A percentile compares a stretch with the other conserved stretches of the same genome.
phyloP scores from a whole-genome alignment of 2,329 filamentous ascomycete species.

The Catunica adiposa region DNA sequence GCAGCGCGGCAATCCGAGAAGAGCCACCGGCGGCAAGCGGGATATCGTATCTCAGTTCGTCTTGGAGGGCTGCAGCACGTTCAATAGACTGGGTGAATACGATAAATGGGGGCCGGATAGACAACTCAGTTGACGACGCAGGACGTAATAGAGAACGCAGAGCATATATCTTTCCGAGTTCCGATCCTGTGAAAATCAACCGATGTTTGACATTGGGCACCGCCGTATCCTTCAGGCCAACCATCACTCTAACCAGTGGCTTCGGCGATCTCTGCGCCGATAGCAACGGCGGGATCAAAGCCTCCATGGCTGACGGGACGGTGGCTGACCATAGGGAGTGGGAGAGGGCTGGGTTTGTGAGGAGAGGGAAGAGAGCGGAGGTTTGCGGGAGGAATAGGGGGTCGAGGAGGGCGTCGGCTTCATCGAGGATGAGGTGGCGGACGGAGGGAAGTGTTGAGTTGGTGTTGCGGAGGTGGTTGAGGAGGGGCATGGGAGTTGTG shows the following conservation, averaged over 20 bases:
- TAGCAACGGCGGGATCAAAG: conserved; percentile 54
- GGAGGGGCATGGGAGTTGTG: conserved; percentile 41
- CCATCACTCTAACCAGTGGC: conserved; percentile 65
- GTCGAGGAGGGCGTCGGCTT: conserved; percentile 88
- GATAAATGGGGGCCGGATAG: conserved; percentile 72
- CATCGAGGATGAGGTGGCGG: conserved; percentile 65
- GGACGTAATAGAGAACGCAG: conserved; percentile 80
- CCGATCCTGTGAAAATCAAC: conserved; percentile 78
- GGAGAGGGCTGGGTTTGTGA: conserved; percentile 51
- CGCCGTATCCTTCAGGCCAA: conserved; percentile 91
- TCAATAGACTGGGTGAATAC: conserved; percentile 95
- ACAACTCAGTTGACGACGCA: conserved; percentile 30
- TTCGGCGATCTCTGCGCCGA: conserved; percentile 23
- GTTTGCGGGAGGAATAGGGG: conserved; percentile 83
- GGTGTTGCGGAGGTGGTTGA: conserved; percentile 49
- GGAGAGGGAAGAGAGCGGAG: conserved; percentile 65
- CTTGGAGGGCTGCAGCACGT: conserved; percentile 69
- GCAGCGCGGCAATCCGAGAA: conserved; percentile 71
- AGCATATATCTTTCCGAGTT: conserved; percentile 83
- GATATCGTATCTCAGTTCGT: conserved; percentile 88
- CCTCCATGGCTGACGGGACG: conserved; percentile 85
- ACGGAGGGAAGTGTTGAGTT: conserved; percentile 47
- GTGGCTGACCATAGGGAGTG: conserved; percentile 90
- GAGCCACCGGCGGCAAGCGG: conserved; percentile 73
- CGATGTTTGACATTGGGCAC: conserved; percentile 84